phyloP scores from a whole-genome alignment of 2,329 filamentous ascomycete species.

The Penicillium capsulatum region DNA sequence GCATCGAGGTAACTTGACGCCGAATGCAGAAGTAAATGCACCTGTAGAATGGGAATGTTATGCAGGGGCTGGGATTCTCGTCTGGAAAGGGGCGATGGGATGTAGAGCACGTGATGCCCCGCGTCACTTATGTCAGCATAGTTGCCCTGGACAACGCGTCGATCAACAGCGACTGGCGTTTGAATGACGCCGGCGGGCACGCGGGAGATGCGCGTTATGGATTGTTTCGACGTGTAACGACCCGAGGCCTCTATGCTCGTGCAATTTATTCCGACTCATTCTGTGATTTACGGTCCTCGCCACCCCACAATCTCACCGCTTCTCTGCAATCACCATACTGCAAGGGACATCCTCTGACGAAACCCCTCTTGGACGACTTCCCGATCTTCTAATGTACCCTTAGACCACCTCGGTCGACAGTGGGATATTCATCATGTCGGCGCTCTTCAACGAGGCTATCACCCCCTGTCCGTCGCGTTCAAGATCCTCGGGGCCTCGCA shows the following conservation, averaged over 20 bases:
- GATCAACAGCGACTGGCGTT: conserved; percentile 11
- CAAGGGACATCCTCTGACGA: conserved; percentile 10
- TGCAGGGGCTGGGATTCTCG: too few species aligned
- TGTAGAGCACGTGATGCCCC: not conserved
- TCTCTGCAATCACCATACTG: conserved; percentile 12
- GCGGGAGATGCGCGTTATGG: conserved; percentile 5
- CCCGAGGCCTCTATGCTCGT: not conserved
- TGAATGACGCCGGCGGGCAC: conserved; percentile 1
- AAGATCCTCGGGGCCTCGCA: conserved; percentile 17
- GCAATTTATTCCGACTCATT: not conserved
- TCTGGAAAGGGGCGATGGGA: not conserved
- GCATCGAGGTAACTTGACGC: too few species aligned
- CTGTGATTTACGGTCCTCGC: not conserved
- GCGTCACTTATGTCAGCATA: conserved; percentile 7
- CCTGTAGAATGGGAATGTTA: too few species aligned
- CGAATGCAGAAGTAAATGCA: too few species aligned
- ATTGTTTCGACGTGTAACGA: conserved; percentile 3
- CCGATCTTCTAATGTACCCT: conserved; percentile 6
- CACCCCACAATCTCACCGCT: conserved; percentile 10
- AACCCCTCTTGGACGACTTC: not conserved
- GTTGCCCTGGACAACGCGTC: conserved; percentile 17
- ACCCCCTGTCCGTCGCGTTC: conserved; percentile 35
- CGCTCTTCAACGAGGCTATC: conserved; percentile 21
- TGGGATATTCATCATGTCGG: conserved; percentile 21
- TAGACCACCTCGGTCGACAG: conserved; percentile 1